phyloP scores from a whole-genome alignment of 2,329 filamentous ascomycete genomes.

The Talaromyces sp. region DNA sequence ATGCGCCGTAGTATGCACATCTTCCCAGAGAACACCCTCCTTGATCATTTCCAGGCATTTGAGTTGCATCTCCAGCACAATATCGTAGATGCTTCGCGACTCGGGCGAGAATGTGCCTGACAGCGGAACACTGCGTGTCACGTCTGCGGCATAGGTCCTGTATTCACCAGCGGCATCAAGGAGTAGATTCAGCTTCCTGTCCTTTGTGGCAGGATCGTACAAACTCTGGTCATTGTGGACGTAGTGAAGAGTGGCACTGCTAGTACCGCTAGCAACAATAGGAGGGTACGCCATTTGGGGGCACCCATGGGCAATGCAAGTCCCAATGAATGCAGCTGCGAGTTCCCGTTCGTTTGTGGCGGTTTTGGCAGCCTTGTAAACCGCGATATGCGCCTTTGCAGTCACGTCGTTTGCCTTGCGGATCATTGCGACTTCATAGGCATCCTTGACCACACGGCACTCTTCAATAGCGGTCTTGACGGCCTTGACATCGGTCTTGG shows the following conservation, averaged over 20 bases:
- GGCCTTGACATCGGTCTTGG: slow-evolving; percentile 54
- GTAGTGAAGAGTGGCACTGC: slow-evolving; percentile 84
- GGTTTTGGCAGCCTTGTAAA: slow-evolving; percentile 58
- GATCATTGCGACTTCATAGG: slow-evolving; percentile 80
- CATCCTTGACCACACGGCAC: slow-evolving; percentile 74
- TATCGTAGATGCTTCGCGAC: slow-evolving; percentile 65
- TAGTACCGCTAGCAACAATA: slow-evolving; percentile 81
- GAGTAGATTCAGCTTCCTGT: slow-evolving; percentile 63
- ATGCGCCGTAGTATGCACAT: slow-evolving; percentile 68
- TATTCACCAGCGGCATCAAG: slow-evolving; percentile 87
- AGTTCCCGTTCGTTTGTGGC: slow-evolving; percentile 77
- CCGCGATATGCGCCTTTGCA: slow-evolving; percentile 67
- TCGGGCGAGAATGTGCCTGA: slow-evolving; percentile 64
- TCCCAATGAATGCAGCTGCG: slow-evolving; percentile 68
- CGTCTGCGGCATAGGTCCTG: slow-evolving; percentile 78
- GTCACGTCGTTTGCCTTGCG: slow-evolving; percentile 76
- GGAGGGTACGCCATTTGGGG: slow-evolving; percentile 77
- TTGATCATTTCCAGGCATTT: slow-evolving; percentile 64
- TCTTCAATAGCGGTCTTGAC: slow-evolving; percentile 71
- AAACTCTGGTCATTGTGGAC: slow-evolving; percentile 70
- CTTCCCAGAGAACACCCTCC: slow-evolving; percentile 65
- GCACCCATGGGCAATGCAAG: slow-evolving; percentile 67
- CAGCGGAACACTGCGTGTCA: slow-evolving; percentile 83
- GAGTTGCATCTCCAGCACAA: slow-evolving; percentile 77
- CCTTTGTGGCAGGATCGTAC: slow-evolving; percentile 38